These are phyloP conservation scores for Colletotrichum musae DNA, from an alignment of 2,329 filamentous ascomycete genomes.

Conservation along the genomic window DNA sequence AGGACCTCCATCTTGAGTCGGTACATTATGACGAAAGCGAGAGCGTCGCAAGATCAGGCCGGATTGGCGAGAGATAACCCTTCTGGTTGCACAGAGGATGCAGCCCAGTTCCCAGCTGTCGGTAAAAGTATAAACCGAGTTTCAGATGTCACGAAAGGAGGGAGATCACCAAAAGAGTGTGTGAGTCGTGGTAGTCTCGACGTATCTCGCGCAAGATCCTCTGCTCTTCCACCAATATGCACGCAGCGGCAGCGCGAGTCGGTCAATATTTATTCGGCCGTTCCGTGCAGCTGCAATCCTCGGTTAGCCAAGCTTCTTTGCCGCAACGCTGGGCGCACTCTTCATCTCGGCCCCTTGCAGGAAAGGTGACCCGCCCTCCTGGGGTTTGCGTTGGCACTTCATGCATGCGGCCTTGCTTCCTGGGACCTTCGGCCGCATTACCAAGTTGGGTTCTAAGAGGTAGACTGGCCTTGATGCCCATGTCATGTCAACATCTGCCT, in stretches of 20 bases:
- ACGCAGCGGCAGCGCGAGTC: slow-evolving; percentile 2
- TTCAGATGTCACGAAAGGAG: background rate
- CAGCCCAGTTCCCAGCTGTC: background rate
- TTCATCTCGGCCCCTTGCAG: slow-evolving; percentile 23
- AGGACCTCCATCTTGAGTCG: slow-evolving; percentile 44
- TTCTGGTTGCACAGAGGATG: slow-evolving; percentile 7
- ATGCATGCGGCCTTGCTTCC: slow-evolving; percentile 11
- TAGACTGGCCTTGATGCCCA: slow-evolving; percentile 8
- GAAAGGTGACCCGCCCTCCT: slow-evolving; percentile 5
- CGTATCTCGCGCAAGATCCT: background rate
- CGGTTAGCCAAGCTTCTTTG: background rate
- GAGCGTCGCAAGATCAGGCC: background rate
- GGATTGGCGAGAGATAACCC: background rate
- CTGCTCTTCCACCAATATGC: background rate
- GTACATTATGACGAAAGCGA: slow-evolving; percentile 19
- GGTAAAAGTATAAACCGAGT: background rate
- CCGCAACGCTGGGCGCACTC: slow-evolving; percentile 10
- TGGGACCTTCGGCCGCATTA: background rate
- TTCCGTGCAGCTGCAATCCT: background rate
- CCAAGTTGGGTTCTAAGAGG: background rate
- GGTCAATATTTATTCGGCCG: slow-evolving; percentile 25
- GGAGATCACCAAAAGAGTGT: slow-evolving; percentile 4
- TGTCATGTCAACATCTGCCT: slow-evolving; percentile 4
- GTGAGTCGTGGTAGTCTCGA: background rate
- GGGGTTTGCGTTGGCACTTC: background rate